These are phyloP conservation scores for Brasenia schreberi DNA, from an alignment of 164 flowering plant species.

Conservation along the genomic window DNA sequence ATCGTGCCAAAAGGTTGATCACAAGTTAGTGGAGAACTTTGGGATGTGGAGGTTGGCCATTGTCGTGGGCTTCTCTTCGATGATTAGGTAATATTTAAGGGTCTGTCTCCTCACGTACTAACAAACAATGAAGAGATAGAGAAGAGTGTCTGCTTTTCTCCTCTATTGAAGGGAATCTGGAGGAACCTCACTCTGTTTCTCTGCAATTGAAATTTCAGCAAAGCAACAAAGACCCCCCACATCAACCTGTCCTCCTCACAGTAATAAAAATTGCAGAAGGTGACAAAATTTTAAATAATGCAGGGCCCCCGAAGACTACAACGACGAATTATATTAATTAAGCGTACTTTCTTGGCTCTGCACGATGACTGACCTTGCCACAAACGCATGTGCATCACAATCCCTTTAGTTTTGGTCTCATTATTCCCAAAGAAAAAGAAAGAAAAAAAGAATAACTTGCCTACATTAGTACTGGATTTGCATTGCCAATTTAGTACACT, in stretches of 20 bases:
- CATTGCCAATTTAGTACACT: too few species aligned
- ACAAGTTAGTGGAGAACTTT: too few species aligned
- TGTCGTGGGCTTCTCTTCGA: too few species aligned
- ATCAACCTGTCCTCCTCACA: not conserved
- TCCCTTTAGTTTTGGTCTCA: not conserved
- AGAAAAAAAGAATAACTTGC: too few species aligned
- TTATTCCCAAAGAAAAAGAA: too few species aligned
- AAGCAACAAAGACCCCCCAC: not conserved
- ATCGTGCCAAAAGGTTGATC: too few species aligned
- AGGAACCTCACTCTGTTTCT: not conserved
- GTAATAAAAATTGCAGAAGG: not conserved
- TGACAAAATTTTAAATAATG: not conserved
- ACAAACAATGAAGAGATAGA: not conserved
- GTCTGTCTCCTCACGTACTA: not conserved
- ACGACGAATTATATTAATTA: too few species aligned
- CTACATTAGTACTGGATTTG: too few species aligned
- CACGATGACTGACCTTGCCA: not conserved
- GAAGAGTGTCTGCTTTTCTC: not conserved
- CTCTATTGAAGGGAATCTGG: not conserved
- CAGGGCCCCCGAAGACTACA: not conserved
- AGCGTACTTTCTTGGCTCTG: not conserved
- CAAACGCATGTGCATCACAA: not conserved
- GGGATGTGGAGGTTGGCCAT: too few species aligned
- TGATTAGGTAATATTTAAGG: not conserved
- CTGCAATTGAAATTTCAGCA: not conserved